These are phyloP conservation scores for Phaeomoniella chlamydospora DNA, from an alignment of 2,329 filamentous ascomycete species.

Conservation along the genomic window DNA sequence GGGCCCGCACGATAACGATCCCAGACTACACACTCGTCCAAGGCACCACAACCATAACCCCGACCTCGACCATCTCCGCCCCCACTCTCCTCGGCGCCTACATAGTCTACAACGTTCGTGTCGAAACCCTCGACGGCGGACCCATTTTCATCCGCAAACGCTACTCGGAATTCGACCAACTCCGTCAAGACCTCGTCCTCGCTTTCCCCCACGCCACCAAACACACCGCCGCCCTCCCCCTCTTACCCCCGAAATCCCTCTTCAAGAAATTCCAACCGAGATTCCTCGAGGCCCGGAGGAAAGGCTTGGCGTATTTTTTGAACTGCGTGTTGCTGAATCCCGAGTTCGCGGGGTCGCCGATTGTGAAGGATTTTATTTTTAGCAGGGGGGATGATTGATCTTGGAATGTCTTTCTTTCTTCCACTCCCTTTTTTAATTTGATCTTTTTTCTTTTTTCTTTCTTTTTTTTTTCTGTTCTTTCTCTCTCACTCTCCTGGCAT, in stretches of 20 bases:
- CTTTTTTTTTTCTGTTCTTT: no score
- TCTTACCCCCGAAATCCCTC: conserved; percentile 71
- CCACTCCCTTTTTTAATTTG: background rate
- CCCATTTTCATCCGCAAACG: conserved; percentile 45
- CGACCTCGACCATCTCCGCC: no score
- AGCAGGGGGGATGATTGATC: no score
- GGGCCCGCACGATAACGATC: conserved; percentile 47
- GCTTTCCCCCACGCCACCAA: conserved; percentile 75
- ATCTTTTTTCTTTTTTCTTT: no score
- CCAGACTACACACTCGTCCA: conserved; percentile 48
- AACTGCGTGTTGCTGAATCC: conserved; percentile 89
- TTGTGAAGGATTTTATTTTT: conserved; percentile 84
- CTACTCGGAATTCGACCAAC: conserved; percentile 86
- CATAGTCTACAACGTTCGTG: conserved; percentile 83
- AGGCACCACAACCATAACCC: conserved; percentile 29
- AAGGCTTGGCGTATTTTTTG: conserved; percentile 79
- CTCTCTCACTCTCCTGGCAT: no score
- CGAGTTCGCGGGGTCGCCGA: conserved; percentile 81
- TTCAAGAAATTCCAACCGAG: conserved; percentile 56
- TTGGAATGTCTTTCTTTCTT: background rate
- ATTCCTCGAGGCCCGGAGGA: conserved; percentile 73
- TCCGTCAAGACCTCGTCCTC: conserved; percentile 56
- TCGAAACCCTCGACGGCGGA: conserved; percentile 63
- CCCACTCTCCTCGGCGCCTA: conserved; percentile 58
- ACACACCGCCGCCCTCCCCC: conserved; percentile 58